Evolutionary conservation across 2,329 filamentous ascomycete species (phyloP).

Genomic region (Epichloe typhina): DNA sequence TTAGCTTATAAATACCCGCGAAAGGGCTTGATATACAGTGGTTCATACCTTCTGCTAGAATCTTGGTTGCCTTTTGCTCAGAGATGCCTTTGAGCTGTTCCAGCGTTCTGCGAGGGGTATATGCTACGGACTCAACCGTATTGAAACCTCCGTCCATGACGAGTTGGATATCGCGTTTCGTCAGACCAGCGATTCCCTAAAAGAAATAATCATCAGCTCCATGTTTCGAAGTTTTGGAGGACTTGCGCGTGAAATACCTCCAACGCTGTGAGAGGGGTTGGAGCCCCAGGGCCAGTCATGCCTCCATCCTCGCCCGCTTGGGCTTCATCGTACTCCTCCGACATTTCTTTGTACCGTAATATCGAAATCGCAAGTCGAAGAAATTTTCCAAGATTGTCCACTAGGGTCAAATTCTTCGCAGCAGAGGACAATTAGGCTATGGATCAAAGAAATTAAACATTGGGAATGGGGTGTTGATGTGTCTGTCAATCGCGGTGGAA

Average conservation of each 20-base stretch:
- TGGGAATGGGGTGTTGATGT: not conserved
- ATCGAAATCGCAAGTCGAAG: not conserved
- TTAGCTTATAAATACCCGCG: conserved; percentile 6
- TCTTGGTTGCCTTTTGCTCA: conserved; percentile 87
- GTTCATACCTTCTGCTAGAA: conserved; percentile 67
- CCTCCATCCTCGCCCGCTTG: conserved; percentile 55
- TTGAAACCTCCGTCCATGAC: conserved; percentile 87
- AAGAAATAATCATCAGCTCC: not conserved
- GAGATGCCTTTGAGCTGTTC: conserved; percentile 98
- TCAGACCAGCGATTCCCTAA: conserved; percentile 76
- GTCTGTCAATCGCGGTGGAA: conserved; percentile 7
- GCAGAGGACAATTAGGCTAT: not conserved
- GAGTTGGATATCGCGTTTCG: conserved; percentile 89
- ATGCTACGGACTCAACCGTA: conserved; percentile 91
- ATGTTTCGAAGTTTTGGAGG: not conserved
- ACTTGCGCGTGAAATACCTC: conserved; percentile 46
- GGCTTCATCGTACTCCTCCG: conserved; percentile 51
- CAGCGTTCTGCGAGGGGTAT: conserved; percentile 68
- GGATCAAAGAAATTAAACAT: not conserved
- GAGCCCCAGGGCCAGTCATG: conserved; percentile 76
- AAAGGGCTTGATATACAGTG: not conserved
- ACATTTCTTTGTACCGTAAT: conserved; percentile 22
- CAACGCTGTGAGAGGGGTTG: conserved; percentile 71
- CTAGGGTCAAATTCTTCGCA: not conserved
- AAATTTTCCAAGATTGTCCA: not conserved